Base-by-base conservation (phyloP, 108 stramenopile genomes). In the Cyclotella sp. region DNA sequence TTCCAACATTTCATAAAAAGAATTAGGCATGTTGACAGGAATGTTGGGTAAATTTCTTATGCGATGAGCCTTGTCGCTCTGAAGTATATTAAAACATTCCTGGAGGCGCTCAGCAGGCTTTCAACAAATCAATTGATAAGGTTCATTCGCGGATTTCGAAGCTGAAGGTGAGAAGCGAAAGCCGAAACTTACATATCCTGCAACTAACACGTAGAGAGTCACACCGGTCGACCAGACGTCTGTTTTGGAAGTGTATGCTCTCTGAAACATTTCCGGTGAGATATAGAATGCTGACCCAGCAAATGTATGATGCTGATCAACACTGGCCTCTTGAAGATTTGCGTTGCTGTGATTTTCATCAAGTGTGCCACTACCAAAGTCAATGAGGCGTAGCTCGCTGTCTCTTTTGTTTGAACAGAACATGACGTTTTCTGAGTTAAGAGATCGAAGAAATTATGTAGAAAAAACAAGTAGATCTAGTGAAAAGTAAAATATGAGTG, bases 221-320 rank as follows among this genome's bases (percentile, higher is more conserved):
- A 82, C 91, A 22, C 89, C 94, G 9, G 74, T 89, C 19, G 81
- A 83, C 91, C 91, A 95, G 3, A 95, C 89, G 55, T 95, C 94
- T 3, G 84, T 79, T 44, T 79, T 78, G n/a, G 63, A 24, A 12
- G 84, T 84, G 78, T 84, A 84, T 6, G 21, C 83, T 89, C 54
- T 84, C 86, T 63, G 83, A 60, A 82, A 95, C 92, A 90, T 93
- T 75, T 95, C 91, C 0, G 94, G 94, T 12, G 85, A 86, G 40
- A 91, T 93, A 74, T 95, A 95, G 64, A 95, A 95, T 15, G 91
- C 89, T 0, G 89, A 83, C 52, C 94, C 94, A 9, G 91, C 91
- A 76, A 91, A 95, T 5, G 94, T 95, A 27, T 90, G 91, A 67
- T 92, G 81, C 9, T 42, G 40, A 9, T 76, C 69, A 39, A 65